Base-by-base conservation (phyloP, 805 yeast genomes). In the Candida railenensis region DNA sequence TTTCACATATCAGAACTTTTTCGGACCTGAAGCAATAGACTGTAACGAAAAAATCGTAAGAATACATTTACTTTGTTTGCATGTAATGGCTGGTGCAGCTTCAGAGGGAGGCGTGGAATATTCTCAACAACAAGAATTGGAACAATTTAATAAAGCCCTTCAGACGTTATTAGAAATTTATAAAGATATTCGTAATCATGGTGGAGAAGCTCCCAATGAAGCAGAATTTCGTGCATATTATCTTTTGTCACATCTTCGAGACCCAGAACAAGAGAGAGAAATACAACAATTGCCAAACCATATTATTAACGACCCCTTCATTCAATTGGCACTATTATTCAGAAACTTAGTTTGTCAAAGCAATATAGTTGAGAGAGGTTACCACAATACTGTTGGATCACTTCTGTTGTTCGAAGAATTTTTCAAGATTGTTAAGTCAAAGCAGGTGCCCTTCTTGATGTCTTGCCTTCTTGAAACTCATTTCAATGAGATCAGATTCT, bases 91-190 rank as follows among this genome's bases (percentile, higher is more conserved):
- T 0, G 86, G 84, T 25, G 70, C 75, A 34, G 28, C 20, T 4
- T 14, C 20, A 4, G 22, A 39, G 14, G 28, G 22, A 20, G 70
- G 63, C 15, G 69, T 73, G 2, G 96, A 89, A 48, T 91, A 84
- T 61, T 90, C 96, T 7, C 87, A 87, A 54, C 99, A 94, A 62
- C 99, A 94, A 65, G 99, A 94, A 67, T 62, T 92, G 15, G 99
- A 94, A 63, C 99, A 94, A 61, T 78, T 94, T 61, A 90, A 88
- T 59, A 94, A 94, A 58, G 87, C 97, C 0, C 64, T 94, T 40
- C 96, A 92, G 58, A 87, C 98, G 0, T 69, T 94, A 32, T 78
- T 87, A 2, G 97, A 94, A 59, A 87, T 90, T 61, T 94, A 94
- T 58, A 81, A 81, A 46, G 96, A 87, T 57, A 83, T 84, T 9